Evolutionary conservation across 768 basidiomycete genomes (phyloP).

Genomic region (Mycena rebaudengoi): DNA sequence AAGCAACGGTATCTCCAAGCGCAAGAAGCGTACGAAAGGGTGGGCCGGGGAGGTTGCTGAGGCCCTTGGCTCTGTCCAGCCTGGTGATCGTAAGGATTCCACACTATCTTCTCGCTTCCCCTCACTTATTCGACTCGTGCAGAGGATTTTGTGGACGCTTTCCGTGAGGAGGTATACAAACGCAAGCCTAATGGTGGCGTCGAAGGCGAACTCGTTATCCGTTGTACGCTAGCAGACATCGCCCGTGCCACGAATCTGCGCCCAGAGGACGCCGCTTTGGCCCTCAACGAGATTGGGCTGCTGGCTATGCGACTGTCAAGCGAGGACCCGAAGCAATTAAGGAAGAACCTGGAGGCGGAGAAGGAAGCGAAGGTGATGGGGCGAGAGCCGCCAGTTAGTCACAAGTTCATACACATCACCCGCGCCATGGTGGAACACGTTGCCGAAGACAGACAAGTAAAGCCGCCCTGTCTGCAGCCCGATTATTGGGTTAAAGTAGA

Average conservation of each 20-base stretch:
- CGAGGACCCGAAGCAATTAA: conserved; percentile 35
- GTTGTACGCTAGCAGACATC: conserved; percentile 80
- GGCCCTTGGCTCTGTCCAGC: conserved; percentile 41
- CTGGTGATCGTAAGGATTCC: conserved; percentile 50
- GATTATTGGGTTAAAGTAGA: conserved; percentile 16
- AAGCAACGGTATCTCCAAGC: conserved; percentile 37
- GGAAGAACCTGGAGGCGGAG: conserved; percentile 18
- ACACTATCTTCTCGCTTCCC: background rate
- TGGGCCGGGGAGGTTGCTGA: conserved; percentile 76
- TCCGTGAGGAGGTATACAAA: conserved; percentile 67
- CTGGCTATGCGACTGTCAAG: conserved; percentile 54
- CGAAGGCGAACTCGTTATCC: conserved; percentile 73
- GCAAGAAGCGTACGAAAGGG: conserved; percentile 67
- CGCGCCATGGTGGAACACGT: conserved; percentile 74
- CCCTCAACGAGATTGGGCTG: conserved; percentile 87
- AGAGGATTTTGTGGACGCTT: conserved; percentile 63
- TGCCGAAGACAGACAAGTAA: conserved; percentile 74
- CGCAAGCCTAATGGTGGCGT: conserved; percentile 74
- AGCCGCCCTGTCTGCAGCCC: conserved; percentile 69
- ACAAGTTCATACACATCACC: conserved; percentile 63
- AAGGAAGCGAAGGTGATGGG: conserved; percentile 30
- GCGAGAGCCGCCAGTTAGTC: conserved; percentile 52
- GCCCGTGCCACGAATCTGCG: conserved; percentile 83
- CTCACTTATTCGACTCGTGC: conserved; percentile 8
- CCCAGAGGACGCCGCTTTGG: conserved; percentile 87